phyloP scores from a whole-genome alignment of 371 early-diverging fungal genomes.

The Globomyces sp. region DNA sequence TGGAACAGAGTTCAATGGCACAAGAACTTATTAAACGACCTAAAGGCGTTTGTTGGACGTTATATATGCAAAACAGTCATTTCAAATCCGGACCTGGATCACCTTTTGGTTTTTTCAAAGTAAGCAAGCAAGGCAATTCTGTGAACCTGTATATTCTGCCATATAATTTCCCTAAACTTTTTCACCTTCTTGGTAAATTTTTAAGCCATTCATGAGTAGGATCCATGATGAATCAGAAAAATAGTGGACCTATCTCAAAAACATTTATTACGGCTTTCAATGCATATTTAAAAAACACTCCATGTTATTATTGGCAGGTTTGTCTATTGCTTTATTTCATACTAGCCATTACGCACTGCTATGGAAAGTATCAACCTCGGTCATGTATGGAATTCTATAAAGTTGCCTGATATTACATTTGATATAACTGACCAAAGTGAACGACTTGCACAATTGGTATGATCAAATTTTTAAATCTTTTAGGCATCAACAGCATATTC shows the following conservation, averaged over 20 bases:
- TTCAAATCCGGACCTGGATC: constrained; percentile 54
- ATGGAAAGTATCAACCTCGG: not conserved
- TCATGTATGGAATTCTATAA: constrained; percentile 1
- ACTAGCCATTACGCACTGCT: not conserved
- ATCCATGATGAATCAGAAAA: too few relatives aligned
- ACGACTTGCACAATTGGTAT: not conserved
- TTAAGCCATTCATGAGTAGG: not conserved
- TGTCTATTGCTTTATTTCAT: not conserved
- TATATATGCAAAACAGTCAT: constrained; percentile 58
- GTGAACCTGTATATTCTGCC: constrained; percentile 69
- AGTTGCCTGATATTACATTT: not conserved
- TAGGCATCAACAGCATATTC: not conserved
- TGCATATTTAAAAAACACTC: constrained; percentile 29
- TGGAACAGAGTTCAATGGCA: constrained; percentile 44
- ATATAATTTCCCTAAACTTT: constrained; percentile 67
- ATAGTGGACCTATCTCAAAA: not conserved
- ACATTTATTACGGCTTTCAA: constrained; percentile 3
- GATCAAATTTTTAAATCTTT: not conserved
- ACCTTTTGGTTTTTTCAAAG: constrained; percentile 68
- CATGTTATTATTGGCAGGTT: constrained; percentile 37
- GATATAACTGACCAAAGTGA: constrained; percentile 2
- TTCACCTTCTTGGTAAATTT: constrained; percentile 50
- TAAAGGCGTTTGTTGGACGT: constrained; percentile 35
- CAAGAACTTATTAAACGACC: constrained; percentile 21
- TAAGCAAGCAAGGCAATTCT: constrained; percentile 45